Evolutionary conservation across 2,329 filamentous ascomycete genomes (phyloP).

Genomic region (Byssochlamys sp.): DNA sequence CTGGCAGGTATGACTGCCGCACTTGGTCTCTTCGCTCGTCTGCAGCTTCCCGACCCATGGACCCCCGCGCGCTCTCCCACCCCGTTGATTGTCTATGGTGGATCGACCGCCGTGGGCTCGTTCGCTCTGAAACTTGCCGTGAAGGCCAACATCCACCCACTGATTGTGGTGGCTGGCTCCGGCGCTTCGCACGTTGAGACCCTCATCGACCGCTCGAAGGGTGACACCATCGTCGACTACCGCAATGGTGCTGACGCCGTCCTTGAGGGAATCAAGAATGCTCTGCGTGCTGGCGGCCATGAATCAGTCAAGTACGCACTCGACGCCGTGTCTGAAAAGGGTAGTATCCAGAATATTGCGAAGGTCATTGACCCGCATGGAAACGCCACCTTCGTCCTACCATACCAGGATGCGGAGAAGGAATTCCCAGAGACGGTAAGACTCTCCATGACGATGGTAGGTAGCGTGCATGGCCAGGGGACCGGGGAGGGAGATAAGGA

Average conservation of each 20-base stretch:
- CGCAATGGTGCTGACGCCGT: constrained; percentile 47
- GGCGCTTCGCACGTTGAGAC: constrained; percentile 43
- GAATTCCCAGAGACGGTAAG: constrained; percentile 29
- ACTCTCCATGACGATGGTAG: constrained; percentile 29
- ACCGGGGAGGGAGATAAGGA: constrained; percentile 25
- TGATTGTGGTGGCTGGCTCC: constrained; percentile 51
- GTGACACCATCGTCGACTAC: constrained; percentile 54
- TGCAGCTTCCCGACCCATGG: constrained; percentile 44
- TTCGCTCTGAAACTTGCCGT: constrained; percentile 50
- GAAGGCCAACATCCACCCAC: constrained; percentile 49
- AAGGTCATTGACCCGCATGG: constrained; percentile 35
- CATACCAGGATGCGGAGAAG: constrained; percentile 34
- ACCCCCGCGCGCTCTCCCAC: constrained; percentile 23
- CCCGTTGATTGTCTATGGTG: constrained; percentile 42
- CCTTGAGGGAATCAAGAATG: constrained; percentile 20
- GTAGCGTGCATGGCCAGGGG: constrained; percentile 15
- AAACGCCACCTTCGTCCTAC: constrained; percentile 34
- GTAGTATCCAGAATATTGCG: constrained; percentile 37
- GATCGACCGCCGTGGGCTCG: constrained; percentile 47
- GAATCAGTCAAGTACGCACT: constrained; percentile 37
- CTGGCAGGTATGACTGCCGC: constrained; percentile 48
- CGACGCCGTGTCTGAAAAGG: constrained; percentile 50
- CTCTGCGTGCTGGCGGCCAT: background rate
- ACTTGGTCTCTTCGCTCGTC: constrained; percentile 40
- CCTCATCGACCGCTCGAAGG: constrained; percentile 45